Evolutionary conservation across 164 flowering plant genomes (phyloP).

Genomic region (Sextonia rubra): DNA sequence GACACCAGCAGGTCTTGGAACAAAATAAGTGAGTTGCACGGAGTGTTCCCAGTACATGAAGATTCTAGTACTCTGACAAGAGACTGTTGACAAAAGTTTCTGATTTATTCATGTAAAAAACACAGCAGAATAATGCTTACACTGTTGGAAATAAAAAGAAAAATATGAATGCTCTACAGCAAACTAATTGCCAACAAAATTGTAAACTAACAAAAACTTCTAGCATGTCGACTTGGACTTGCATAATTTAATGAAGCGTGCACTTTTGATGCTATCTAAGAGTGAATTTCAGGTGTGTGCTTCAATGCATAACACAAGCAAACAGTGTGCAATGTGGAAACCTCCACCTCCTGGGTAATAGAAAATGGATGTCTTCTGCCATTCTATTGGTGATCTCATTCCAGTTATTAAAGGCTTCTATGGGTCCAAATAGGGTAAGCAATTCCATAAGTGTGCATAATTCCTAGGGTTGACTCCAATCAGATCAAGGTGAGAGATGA

Average conservation of each 20-base stretch:
- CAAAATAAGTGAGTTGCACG: slow-evolving; percentile 73
- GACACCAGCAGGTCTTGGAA: slow-evolving; percentile 96
- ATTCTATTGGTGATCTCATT: no score
- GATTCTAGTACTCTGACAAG: slow-evolving; percentile 72
- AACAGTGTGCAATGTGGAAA: no score
- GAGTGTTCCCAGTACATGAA: slow-evolving; percentile 51
- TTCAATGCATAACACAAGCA: no score
- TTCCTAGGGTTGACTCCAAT: no score
- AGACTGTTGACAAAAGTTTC: slow-evolving; percentile 50
- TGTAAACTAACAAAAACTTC: background rate
- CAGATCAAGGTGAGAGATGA: no score
- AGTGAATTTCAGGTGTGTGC: no score
- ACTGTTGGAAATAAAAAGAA: background rate
- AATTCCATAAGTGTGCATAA: no score
- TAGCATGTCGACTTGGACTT: background rate
- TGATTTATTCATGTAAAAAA: background rate
- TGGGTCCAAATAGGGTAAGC: no score
- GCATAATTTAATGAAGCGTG: background rate
- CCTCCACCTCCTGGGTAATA: no score
- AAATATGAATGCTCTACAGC: background rate
- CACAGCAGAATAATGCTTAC: background rate
- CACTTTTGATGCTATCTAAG: no score
- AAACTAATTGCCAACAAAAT: background rate
- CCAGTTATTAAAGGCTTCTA: no score
- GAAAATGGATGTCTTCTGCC: no score